Percentiles rank a stretch among this genome's conserved stretches.
These are phyloP conservation scores for Fraxinus sp. DNA, from an alignment of 305 asterid species.

Conservation along the genomic window DNA sequence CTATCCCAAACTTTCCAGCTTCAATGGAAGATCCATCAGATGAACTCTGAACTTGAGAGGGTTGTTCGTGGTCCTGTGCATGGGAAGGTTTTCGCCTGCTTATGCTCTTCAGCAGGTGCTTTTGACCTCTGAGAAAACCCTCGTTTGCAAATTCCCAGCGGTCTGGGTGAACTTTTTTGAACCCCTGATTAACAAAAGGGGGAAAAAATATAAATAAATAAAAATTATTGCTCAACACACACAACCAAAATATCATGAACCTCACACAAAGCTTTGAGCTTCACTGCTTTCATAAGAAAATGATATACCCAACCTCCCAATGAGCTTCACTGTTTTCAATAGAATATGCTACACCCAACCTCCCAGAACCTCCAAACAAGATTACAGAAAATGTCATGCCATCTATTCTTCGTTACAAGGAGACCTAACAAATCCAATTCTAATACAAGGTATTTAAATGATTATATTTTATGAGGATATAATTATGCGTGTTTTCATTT, in stretches of 20 bases:
- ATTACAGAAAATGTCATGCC: neutral
- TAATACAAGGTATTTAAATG: conserved; percentile 5
- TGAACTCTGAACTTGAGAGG: conserved; percentile 38
- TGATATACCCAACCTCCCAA: neutral
- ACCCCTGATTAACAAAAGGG: conserved; percentile 50
- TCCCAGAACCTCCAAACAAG: neutral
- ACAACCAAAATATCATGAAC: neutral
- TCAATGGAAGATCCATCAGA: conserved; percentile 51
- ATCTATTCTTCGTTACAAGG: neutral
- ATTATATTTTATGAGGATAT: neutral
- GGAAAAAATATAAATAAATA: conserved; percentile 31
- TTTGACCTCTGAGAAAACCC: conserved; percentile 67
- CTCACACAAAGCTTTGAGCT: conserved; percentile 7
- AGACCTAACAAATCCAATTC: neutral
- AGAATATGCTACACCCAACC: neutral
- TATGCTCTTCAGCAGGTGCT: conserved; percentile 47
- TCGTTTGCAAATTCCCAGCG: conserved; percentile 82
- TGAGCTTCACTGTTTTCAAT: conserved; percentile 11
- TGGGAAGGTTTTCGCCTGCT: conserved; percentile 30
- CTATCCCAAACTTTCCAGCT: conserved; percentile 55
- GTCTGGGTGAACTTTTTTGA: conserved; percentile 70
- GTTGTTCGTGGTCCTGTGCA: conserved; percentile 19
- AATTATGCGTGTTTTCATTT: conserved; percentile 10
- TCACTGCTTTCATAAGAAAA: conserved; percentile 6
- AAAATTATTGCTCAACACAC: conserved; percentile 31